Base-by-base conservation (phyloP, 2,329 filamentous ascomycete species). In the Phoma sp. region DNA sequence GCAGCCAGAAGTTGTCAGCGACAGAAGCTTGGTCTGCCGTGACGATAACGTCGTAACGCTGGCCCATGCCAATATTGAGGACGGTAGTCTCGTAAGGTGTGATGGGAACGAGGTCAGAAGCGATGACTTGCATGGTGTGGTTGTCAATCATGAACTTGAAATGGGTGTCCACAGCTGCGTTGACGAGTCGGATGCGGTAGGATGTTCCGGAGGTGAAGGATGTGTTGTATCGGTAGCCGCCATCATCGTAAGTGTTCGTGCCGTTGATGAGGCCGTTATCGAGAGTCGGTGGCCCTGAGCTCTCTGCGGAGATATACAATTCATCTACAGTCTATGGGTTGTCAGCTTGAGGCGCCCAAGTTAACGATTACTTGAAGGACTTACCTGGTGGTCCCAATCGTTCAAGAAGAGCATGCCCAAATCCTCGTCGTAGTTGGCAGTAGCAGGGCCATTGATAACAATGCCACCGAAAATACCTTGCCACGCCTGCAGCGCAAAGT, bases 241-340 rank as follows among this genome's bases (percentile, higher is more conserved):
- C 66, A 36, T 68, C 63, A 4, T 65, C 62, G 58, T 69, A 77
- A 1, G 72, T 69, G 56, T 79, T 79, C 54, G 71, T 75, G 18
- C 77, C 77, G 59, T 80, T 80, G 66, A 80, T 78, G 5, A 79
- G 63, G 46, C 73, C 76, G 42, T 74, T 79, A 59, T 78, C 75
- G 10, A 78, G 50, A 4, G 65, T 73, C 9, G 66, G 73, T 3
- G 76, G 73, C 2, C 67, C 66, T 7, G 47, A 57, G 18, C 56
- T 57, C 32, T 73, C 51, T 10, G 72, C 71, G 9, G 23, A 21
- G 17, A 61, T 51, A 37, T 69, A 77, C 34, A 76, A 69, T 26
- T 69, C 64, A 42, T 77, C 73, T 14, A 73, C 70, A 23, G 76
- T 73, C 60, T 71, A 30, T 14, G 9, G n/a, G 15, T n/a, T 42